Conservation (phyloP, 345 rosid genomes). For the Hypericum perforatum region DNA sequence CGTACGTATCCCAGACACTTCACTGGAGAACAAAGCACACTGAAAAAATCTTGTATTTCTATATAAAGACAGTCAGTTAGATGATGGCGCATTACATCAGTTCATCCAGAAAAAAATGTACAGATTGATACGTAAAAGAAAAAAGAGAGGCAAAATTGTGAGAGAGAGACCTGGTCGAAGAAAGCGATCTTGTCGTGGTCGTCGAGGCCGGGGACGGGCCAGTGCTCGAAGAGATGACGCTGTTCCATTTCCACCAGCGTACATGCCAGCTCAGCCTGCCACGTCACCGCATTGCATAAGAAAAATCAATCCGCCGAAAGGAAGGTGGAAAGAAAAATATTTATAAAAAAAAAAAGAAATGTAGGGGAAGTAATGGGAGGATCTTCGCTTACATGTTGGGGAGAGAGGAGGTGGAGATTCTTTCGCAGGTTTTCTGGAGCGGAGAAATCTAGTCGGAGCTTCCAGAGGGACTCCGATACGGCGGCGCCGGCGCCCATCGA, state of each 20-base stretch:
- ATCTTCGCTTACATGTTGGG: constrained; percentile 35
- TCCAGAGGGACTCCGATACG: constrained; percentile 20
- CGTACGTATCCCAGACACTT: too few species aligned
- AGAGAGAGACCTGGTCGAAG: constrained; percentile 53
- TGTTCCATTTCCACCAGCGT: constrained; percentile 60
- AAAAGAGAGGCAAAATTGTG: neutral
- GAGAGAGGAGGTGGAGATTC: constrained; percentile 46
- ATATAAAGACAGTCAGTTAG: too few species aligned
- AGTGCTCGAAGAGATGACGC: constrained; percentile 58
- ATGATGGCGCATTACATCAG: too few species aligned
- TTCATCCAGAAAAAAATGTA: too few species aligned
- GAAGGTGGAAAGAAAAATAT: neutral
- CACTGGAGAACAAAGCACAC: too few species aligned
- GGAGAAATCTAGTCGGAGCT: constrained; percentile 20
- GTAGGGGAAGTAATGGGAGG: too few species aligned
- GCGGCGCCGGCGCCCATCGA: neutral
- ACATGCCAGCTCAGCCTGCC: constrained; percentile 70
- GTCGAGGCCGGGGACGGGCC: constrained; percentile 66
- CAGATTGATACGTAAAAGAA: neutral
- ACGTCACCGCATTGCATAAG: constrained; percentile 5
- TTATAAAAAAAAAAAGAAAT: neutral
- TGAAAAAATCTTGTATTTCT: too few species aligned
- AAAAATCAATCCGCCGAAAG: too few species aligned
- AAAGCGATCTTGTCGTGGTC: constrained; percentile 54
- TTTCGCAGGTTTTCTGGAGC: constrained; percentile 43